A percentile compares a stretch with the other conserved stretches of the same genome.
Evolutionary conservation across 139 green algal species (phyloP).

Genomic region (Dunaliella primolecta): DNA sequence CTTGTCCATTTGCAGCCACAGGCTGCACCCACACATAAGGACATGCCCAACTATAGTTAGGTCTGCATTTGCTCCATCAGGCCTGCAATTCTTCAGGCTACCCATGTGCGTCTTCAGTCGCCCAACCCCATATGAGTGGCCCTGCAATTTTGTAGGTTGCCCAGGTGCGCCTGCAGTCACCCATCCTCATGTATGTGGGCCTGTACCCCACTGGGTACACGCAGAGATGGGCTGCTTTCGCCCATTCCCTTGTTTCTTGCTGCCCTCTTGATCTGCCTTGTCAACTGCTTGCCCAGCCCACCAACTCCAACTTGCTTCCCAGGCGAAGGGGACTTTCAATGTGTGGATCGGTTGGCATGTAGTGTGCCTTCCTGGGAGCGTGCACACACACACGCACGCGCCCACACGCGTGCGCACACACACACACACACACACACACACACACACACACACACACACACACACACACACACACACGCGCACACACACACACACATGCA

Average conservation of each 20-base stretch:
- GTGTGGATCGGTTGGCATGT: not conserved
- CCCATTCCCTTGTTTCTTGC: too few relatives aligned
- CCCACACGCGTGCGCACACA: not conserved
- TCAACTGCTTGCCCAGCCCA: not conserved
- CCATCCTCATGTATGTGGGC: too few relatives aligned
- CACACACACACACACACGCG: not conserved
- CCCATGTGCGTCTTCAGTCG: too few relatives aligned
- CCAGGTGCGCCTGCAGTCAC: too few relatives aligned
- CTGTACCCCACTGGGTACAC: too few relatives aligned
- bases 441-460: not conserved
- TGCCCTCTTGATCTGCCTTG: not conserved
- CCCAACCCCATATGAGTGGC: too few relatives aligned
- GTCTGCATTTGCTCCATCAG: too few relatives aligned
- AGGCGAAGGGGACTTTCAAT: not conserved
- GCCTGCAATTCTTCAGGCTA: too few relatives aligned
- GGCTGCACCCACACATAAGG: too few relatives aligned
- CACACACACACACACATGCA: not conserved
- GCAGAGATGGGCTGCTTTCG: not conserved
- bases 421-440: not conserved
- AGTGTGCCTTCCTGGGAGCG: not conserved
- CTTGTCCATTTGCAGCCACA: too few relatives aligned
- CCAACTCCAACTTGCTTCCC: not conserved
- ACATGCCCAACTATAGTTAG: too few relatives aligned
- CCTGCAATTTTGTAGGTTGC: too few relatives aligned
- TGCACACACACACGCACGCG: not conserved